phyloP scores from a whole-genome alignment of 805 yeast genomes.

The Hanseniaspora pseudoguilliermondii region DNA sequence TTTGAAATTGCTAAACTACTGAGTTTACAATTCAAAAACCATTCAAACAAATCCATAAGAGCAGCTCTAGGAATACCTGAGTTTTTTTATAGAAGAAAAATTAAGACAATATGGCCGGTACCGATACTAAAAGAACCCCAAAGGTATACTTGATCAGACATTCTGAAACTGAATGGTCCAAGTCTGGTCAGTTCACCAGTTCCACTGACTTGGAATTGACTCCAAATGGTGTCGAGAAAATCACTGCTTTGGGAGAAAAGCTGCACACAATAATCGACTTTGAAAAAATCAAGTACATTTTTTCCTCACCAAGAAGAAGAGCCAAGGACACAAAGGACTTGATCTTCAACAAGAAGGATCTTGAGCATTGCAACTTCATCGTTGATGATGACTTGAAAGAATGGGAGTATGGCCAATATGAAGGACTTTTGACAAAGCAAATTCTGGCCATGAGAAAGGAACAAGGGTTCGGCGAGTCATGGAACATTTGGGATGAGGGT shows the following conservation, averaged over 20 bases:
- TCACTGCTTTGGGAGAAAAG: slow-evolving; percentile 57
- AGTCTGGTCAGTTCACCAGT: slow-evolving; percentile 85
- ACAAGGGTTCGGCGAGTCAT: slow-evolving; percentile 23
- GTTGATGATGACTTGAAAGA: slow-evolving; percentile 67
- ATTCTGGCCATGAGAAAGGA: slow-evolving; percentile 46
- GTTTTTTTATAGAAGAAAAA: too few relatives aligned
- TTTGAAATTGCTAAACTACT: too few relatives aligned
- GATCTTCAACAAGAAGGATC: slow-evolving; percentile 34
- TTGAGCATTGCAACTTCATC: slow-evolving; percentile 32
- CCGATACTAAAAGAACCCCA: slow-evolving; percentile 31
- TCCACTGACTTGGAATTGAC: slow-evolving; percentile 72
- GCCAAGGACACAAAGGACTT: slow-evolving; percentile 66
- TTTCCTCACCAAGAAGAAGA: slow-evolving; percentile 70
- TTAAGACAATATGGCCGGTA: background rate
- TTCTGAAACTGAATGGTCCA: slow-evolving; percentile 94
- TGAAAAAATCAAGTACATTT: slow-evolving; percentile 43
- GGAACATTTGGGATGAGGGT: slow-evolving; percentile 88
- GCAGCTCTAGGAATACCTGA: too few relatives aligned
- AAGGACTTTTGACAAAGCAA: slow-evolving; percentile 61
- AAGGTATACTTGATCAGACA: slow-evolving; percentile 65
- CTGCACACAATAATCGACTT: slow-evolving; percentile 43
- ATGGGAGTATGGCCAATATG: slow-evolving; percentile 96
- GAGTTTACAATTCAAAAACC: too few relatives aligned
- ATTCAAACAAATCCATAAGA: too few relatives aligned
- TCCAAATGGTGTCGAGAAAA: slow-evolving; percentile 61